Base-by-base conservation (phyloP, 768 basidiomycete genomes). In the Boletus insuetus region DNA sequence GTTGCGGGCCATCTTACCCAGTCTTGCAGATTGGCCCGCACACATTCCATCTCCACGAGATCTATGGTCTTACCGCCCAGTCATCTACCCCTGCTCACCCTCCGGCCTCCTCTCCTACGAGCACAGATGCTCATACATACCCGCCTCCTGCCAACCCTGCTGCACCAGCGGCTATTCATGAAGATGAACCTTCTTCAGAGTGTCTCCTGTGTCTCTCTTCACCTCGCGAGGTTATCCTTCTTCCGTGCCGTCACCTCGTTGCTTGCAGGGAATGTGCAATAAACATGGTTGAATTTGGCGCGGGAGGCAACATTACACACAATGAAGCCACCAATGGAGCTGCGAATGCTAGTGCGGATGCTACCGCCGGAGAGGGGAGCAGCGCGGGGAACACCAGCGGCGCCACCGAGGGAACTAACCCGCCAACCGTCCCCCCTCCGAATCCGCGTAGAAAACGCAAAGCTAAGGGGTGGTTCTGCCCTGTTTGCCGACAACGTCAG, bases 241-340 rank as follows among this genome's bases (percentile, higher is more conserved):
- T 97, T 6, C 94, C 94, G 0, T 98, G 94, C 69, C 77, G 94
- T 45, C 94, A 98, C 73, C 80, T 98, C 31, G 94, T 98, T 54
- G 94, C 94, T 6, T 98, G 94, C 76, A 87, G 90, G 64, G 94
- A 96, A 44, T 98, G 94, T 66, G 94, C 94, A 1, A 73, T 97
- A 49, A 96, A 96, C 67, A 98, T 98, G 94, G 87, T 98, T 46
- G 94, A 98, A 70, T 98, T 94, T 68, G 94, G 94, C 29, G 94
- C 94, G 0, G 94, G 94, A 3, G 94, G 94, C 3, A 86, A 79
- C 46, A 89, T 96, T 47, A 81, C 79, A n/a, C 85, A 90, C 49
- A 63, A 73, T 3, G 76, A 79, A 8, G 78, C 78, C 13, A 62
- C 58, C 31, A 66, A 58, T 0, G 74, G 72, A 2, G 63, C 69